Evolutionary conservation across 257 asterid species (phyloP).

Genomic region (Solanum microdontum): DNA sequence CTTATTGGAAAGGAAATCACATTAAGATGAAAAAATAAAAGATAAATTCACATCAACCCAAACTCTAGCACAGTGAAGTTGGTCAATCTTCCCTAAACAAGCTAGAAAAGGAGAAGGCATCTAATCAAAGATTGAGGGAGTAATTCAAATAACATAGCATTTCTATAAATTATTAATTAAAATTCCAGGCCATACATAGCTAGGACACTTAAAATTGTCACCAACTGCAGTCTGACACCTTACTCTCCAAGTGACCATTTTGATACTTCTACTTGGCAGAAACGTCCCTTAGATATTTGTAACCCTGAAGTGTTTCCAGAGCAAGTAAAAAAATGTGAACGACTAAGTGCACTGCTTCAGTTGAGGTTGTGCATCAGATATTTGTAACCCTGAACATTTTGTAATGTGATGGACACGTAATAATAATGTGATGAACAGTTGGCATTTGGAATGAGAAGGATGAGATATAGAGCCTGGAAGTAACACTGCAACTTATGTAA

Average conservation of each 20-base stretch:
- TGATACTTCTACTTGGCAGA: background rate
- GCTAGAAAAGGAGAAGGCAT: background rate
- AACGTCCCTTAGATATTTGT: background rate
- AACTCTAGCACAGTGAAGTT: background rate
- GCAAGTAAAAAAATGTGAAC: background rate
- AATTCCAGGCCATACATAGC: background rate
- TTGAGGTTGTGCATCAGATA: background rate
- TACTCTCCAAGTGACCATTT: background rate
- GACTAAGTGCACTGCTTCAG: background rate
- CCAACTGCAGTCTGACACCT: background rate
- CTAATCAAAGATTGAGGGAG: background rate
- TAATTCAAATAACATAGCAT: background rate
- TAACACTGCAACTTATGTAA: background rate
- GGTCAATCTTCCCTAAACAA: background rate
- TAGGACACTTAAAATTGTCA: background rate
- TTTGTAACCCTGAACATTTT: background rate
- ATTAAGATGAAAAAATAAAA: background rate
- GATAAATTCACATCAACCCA: background rate
- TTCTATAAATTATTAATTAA: background rate
- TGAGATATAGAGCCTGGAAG: background rate
- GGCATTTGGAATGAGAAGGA: background rate
- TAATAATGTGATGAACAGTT: background rate
- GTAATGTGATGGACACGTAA: background rate
- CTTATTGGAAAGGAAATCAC: background rate
- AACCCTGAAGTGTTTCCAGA: background rate